A percentile compares a stretch with the other conserved stretches of the same genome.
These are phyloP conservation scores for Fusarium coicis DNA, from an alignment of 2,329 filamentous ascomycete species.

Conservation along the genomic window DNA sequence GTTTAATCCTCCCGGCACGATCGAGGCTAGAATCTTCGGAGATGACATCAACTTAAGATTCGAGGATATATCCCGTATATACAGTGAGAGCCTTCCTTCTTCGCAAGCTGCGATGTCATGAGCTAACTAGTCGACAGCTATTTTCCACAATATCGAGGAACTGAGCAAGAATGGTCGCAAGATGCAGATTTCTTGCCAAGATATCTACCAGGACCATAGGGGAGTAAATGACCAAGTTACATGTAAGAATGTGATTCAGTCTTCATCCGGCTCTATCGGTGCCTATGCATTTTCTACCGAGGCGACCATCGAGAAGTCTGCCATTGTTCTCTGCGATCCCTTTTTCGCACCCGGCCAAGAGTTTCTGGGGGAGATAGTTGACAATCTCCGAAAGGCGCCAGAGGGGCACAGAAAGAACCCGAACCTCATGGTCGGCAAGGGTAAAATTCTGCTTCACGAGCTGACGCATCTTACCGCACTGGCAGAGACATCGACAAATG, in stretches of 20 bases:
- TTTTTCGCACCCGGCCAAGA: not conserved
- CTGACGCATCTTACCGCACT: not conserved
- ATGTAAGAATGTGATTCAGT: not conserved
- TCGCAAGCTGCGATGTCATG: accelerated
- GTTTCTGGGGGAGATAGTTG: not conserved
- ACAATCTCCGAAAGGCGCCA: not conserved
- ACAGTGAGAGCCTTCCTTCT: not conserved
- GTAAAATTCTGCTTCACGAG: not conserved
- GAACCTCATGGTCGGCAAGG: not conserved
- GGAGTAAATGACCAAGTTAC: accelerated
- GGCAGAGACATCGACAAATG: not conserved
- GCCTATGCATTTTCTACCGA: not conserved
- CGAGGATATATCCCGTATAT: not conserved
- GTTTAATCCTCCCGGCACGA: not conserved
- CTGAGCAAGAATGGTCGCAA: not conserved
- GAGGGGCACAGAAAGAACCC: not conserved
- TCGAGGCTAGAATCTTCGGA: not conserved
- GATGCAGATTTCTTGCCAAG: not conserved
- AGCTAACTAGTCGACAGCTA: accelerated
- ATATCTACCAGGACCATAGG: not conserved
- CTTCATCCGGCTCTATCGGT: not conserved
- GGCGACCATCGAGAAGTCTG: not conserved
- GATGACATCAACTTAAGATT: not conserved
- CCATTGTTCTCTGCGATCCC: not conserved
- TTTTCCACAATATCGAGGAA: not conserved